Base-by-base conservation (phyloP, 371 early-diverging fungal species). In the Syncephalastrum racemosum region DNA sequence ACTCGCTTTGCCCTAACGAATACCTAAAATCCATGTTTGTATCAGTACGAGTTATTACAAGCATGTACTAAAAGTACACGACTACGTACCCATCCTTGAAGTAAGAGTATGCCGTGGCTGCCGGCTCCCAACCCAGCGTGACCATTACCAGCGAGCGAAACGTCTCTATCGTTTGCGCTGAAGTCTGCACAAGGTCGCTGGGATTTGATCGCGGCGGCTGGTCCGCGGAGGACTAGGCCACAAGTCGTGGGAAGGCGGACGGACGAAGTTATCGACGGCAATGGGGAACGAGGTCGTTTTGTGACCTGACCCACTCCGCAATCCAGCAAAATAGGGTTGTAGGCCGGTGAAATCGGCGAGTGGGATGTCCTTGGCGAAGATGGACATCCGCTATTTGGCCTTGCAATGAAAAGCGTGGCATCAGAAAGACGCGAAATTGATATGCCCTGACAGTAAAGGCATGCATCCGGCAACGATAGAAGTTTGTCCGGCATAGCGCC, bases 321-420 rank as follows among this genome's bases (percentile, higher is more conserved):
- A 25, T 0, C 31, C 25, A 10, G 23, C 25, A 13, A 50, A 50
- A 14, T 25, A 50, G 0, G 25, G 25, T 2, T 43, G 24, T 22
- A 18, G 14, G 1, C 15, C 19, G 3, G 18, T 20, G 5, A 53
- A 23, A 8, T 53, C 53, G 2, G 39, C n/a, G 4, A 40, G 10
- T 3, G 43, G 36, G 2, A 53, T 53, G 7, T 53, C 53, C 22
- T 53, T 53, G n/a, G 53, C 53, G 6, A 53, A 53, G 8, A 53
- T 16, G 20, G 2, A 12, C 39, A 4, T 53, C 14, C 6, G 4
- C 43, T n/a, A 4, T 7, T 4, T 27, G 27, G 27, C 42, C 20
- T 22, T 53, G 14, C 6, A 53, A 12, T 18, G 22, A 12, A 0
- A 53, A 16, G n/a, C 12, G 6, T 3, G 53, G 53, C 4, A 42